phyloP scores from a whole-genome alignment of 257 asterid species.

The Gentiana macrophylla region DNA sequence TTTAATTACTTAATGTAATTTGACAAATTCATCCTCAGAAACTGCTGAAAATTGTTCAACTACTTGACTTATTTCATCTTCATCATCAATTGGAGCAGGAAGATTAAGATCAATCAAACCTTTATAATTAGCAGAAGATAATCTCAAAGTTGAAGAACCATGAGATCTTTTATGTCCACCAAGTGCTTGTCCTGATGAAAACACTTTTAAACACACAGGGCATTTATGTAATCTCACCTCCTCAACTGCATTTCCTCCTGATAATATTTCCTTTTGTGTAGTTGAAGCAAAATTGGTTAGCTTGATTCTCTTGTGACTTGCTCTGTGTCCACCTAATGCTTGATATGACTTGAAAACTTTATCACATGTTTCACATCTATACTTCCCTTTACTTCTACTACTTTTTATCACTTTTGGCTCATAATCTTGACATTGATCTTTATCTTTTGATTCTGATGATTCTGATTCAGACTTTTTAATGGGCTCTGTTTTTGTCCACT shows the following conservation, averaged over 20 bases:
- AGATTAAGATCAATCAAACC: slow-evolving; percentile 74
- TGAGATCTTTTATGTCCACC: slow-evolving; percentile 95
- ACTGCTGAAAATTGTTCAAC: slow-evolving; percentile 34
- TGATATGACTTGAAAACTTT: slow-evolving; percentile 68
- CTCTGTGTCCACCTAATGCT: slow-evolving; percentile 90
- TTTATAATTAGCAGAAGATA: slow-evolving; percentile 17
- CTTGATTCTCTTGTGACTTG: slow-evolving; percentile 74
- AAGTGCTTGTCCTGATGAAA: slow-evolving; percentile 82
- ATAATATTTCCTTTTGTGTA: slow-evolving; percentile 1
- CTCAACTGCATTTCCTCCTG: slow-evolving; percentile 7
- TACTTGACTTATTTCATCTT: slow-evolving; percentile 49
- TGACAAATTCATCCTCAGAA: slow-evolving; percentile 37
- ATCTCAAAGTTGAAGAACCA: slow-evolving; percentile 19
- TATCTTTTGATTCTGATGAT: neutral
- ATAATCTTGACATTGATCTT: slow-evolving; percentile 17
- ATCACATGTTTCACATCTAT: slow-evolving; percentile 68
- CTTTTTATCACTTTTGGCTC: slow-evolving; percentile 20
- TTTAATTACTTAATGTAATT: slow-evolving; percentile 12
- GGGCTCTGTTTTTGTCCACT: slow-evolving; percentile 29
- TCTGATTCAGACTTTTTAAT: neutral
- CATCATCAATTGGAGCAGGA: slow-evolving; percentile 61
- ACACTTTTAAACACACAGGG: slow-evolving; percentile 65
- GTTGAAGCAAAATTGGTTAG: slow-evolving; percentile 1
- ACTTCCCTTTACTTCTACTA: slow-evolving; percentile 35
- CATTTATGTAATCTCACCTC: slow-evolving; percentile 59